Base-by-base conservation (phyloP, 768 basidiomycete genomes). In the Tephrocybe rancida region DNA sequence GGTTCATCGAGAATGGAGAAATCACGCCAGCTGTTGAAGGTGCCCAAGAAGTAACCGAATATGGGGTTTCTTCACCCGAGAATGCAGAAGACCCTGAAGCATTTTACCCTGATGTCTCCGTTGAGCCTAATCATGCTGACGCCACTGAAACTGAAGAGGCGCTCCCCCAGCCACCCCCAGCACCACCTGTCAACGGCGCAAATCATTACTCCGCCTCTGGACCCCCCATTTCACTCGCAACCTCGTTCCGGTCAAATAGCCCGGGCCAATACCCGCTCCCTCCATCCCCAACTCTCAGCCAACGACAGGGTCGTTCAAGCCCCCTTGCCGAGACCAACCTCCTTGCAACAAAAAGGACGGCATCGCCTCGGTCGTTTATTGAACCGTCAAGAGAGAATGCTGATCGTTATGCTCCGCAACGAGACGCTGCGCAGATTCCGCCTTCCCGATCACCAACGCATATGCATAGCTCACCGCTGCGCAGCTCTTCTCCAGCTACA, bases 221-320 rank as follows among this genome's bases (percentile, higher is more conserved):
- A 10, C 50, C 35, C n/a, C 16, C 26, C 13, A 10, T 43, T 21
- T 46, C 44, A 14, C 5, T 29, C 5, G 45, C 27, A 21, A 27
- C 34, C 32, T 21, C 44, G 2, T 6, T 55, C 4, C 53, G 54
- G 19, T 46, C 56, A 11, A 38, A 41, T 30, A 57, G 53, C 39
- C 61, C 58, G 13, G 44, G 44, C 14, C 49, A 60, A 14, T 18
- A 44, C 39, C 35, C 54, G 25, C 52, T 58, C 26, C 56, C 59
- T 50, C 50, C 61, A 42, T 62, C 61, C 32, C 61, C 61, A 24
- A 46, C 19, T 16, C 39, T 14, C 8, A 49, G 49, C 25, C 53
- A 48, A 26, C 43, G 32, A 16, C 42, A 42, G 21, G 52, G 50
- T 38, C 55, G 43, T 37, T 50, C 47, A 30, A 59, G 43, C 48